These are phyloP conservation scores for Botrytis fragariae DNA, from an alignment of 2,329 filamentous ascomycete species.

Conservation along the genomic window DNA sequence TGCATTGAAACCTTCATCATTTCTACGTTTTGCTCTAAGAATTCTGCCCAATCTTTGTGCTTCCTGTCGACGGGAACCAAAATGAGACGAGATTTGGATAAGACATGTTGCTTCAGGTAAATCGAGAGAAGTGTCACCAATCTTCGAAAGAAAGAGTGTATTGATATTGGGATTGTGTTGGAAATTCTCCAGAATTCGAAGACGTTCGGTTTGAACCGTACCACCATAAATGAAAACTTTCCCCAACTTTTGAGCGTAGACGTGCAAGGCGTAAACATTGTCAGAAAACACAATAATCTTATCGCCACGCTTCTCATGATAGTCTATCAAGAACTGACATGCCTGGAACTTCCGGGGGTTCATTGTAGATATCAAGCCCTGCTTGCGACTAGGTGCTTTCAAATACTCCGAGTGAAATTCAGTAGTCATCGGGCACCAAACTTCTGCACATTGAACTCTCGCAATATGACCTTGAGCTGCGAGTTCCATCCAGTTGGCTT, in stretches of 20 bases:
- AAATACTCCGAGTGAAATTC: conserved; percentile 98
- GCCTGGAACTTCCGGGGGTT: conserved; percentile 97
- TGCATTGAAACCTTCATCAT: conserved; percentile 97
- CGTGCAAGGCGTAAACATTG: conserved; percentile 87
- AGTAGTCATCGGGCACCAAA: conserved; percentile 99
- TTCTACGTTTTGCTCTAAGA: conserved; percentile 88
- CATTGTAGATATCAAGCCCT: conserved; percentile 83
- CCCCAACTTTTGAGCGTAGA: conserved; percentile 77
- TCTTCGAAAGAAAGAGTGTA: conserved; percentile 94
- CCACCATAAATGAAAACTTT: conserved; percentile 92
- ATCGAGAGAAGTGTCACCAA: conserved; percentile 97
- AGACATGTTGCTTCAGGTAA: conserved; percentile 93
- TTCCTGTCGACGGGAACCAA: conserved; percentile 94
- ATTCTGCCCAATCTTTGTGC: conserved; percentile 92
- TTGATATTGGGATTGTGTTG: conserved; percentile 88
- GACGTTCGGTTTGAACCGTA: conserved; percentile 77
- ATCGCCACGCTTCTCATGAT: conserved; percentile 90
- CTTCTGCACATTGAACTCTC: conserved; percentile 94
- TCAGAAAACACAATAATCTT: conserved; percentile 99
- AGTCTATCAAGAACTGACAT: conserved; percentile 97
- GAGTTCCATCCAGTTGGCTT: conserved; percentile 99
- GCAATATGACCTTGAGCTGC: conserved; percentile 97
- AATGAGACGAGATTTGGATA: conserved; percentile 97
- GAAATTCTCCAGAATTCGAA: conserved; percentile 88
- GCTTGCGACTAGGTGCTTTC: conserved; percentile 63